Conservation (phyloP, 805 yeast genomes). For the Grigorovia transvaalensis region DNA sequence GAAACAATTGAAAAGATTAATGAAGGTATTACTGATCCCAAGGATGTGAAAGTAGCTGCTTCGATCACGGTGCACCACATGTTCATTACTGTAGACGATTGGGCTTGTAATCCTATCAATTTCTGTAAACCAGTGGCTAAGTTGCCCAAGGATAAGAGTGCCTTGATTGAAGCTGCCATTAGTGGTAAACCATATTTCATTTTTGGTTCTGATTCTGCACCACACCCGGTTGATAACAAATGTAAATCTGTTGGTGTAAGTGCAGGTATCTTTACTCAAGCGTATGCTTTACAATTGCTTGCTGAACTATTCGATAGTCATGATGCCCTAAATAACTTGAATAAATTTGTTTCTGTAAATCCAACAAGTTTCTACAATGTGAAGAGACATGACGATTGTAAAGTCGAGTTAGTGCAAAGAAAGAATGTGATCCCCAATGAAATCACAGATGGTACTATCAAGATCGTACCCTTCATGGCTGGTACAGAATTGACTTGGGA, state of each 20-base stretch:
- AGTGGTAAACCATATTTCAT: conserved; percentile 88
- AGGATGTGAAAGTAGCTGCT: conserved; percentile 63
- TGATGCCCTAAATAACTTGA: conserved; percentile 54
- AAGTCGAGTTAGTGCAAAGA: conserved; percentile 46
- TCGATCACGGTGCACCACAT: conserved; percentile 95
- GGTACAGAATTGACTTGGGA: conserved; percentile 67
- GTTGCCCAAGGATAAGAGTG: conserved; percentile 71
- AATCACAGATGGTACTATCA: conserved; percentile 30
- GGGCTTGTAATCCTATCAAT: conserved; percentile 95
- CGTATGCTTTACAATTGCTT: conserved; percentile 67
- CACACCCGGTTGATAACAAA: conserved; percentile 79
- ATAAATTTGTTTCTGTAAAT: conserved; percentile 62
- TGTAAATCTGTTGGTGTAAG: conserved; percentile 73
- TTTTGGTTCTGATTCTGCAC: conserved; percentile 97
- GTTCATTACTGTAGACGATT: conserved; percentile 76
- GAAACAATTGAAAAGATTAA: conserved; percentile 66
- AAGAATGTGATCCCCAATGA: conserved; percentile 48
- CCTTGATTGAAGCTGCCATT: conserved; percentile 78
- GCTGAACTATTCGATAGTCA: conserved; percentile 74
- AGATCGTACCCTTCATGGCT: conserved; percentile 77
- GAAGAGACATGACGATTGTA: conserved; percentile 33
- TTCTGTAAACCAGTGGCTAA: conserved; percentile 98
- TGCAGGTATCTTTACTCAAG: conserved; percentile 96
- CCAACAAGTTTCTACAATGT: conserved; percentile 66
- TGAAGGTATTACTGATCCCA: conserved; percentile 23